Evolutionary conservation across 208 protist species (phyloP), one percentile per base, ranked within the genome.

Genomic region (Wallacemonas sp.): DNA sequence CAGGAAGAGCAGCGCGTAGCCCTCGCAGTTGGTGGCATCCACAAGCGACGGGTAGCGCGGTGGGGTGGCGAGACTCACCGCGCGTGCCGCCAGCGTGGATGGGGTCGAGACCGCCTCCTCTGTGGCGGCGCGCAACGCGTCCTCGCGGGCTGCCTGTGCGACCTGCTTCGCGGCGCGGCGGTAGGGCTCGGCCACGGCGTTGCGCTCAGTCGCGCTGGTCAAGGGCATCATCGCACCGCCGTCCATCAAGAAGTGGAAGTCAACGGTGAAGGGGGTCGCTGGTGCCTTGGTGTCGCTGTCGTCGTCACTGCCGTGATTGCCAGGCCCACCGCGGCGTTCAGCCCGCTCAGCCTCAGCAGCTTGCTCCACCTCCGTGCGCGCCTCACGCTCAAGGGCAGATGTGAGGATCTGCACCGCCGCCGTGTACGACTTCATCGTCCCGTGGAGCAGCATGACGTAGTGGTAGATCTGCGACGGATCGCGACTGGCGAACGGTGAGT

Each of bases 391-490:
- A n/a, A 60, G 21, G 24, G 24, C 65, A 6, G 38, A 61, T 5
- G 16, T 5, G 9, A 95, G 47, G 52, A 83, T 67, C 29, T 81
- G 66, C 32, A 85, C 68, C 5, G 87, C 90, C 11, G 65, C 65
- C 8, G 74, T 78, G 68, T 88, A 63, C 55, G 92, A 78, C 16
- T 85, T 46, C 23, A 80, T 29, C 12, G 77, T 74, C 56, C 84
- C 93, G 65, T 88, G 76, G 21, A 93, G 60, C n/a, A 96, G 62
- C 17, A 70, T 85, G 30, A 92, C 57, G n/a, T 74, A 70, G 72
- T 96, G 90, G 34, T 84, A 60, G 2, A 93, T 57, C 57, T 81
- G 58, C 16, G 41, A 69, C 49, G 80, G 36, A 67, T 84, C 83
- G 75, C 76, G 79, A 32, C 64, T 29, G 27, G 62, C 4, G 30